These are phyloP conservation scores for Melampsora allii-populina DNA, from an alignment of 1,284 basidiomycete species.

Conservation along the genomic window DNA sequence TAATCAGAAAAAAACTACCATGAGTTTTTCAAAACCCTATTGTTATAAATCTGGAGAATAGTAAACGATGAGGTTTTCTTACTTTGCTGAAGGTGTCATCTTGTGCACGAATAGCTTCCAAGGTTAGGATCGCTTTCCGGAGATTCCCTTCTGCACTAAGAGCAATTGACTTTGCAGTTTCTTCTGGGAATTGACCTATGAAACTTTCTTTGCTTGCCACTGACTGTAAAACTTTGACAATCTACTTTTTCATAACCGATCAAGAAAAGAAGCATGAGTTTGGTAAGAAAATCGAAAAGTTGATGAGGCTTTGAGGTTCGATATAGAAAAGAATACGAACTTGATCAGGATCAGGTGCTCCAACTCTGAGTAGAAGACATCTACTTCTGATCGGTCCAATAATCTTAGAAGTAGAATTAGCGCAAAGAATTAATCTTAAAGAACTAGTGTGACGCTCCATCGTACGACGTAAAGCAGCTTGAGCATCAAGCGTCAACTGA, in stretches of 20 bases:
- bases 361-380: conserved; percentile 88
- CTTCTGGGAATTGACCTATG: conserved; percentile 64
- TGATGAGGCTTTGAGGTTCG: not conserved
- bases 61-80: not conserved
- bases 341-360: conserved; percentile 74
- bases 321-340: conserved; percentile 10
- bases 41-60: not conserved
- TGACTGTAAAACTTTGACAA: conserved; percentile 70
- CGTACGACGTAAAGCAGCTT: conserved; percentile 91
- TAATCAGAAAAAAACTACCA: not conserved
- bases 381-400: conserved; percentile 96
- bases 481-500: conserved; percentile 87
- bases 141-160: conserved; percentile 83
- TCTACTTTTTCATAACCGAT: conserved; percentile 54
- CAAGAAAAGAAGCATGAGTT: not conserved
- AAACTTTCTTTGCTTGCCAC: conserved; percentile 82
- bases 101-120: conserved; percentile 96
- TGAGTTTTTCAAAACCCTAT: not conserved
- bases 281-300: not conserved
- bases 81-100: conserved; percentile 39
- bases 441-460: conserved; percentile 99
- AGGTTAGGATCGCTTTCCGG: conserved; percentile 86
- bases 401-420: conserved; percentile 93
- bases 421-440: conserved; percentile 93
- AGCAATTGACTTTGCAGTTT: conserved; percentile 70